Evolutionary conservation across 140 eudicot species (phyloP).

Genomic region (Cichorium intybus): DNA sequence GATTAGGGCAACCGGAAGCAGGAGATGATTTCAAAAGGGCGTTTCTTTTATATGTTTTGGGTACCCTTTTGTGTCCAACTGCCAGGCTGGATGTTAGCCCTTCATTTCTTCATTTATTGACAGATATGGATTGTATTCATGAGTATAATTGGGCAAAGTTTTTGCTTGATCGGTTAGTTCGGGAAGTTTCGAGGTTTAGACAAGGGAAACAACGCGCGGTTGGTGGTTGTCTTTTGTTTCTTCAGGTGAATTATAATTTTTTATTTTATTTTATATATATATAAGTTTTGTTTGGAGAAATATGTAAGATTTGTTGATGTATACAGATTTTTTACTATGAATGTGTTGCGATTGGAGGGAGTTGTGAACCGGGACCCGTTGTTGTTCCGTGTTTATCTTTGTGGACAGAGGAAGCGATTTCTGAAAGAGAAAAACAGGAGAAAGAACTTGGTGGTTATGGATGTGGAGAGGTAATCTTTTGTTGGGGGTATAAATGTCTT

Average conservation of each 20-base stretch:
- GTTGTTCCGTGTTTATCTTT: constrained; percentile 65
- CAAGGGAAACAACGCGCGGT: constrained; percentile 90
- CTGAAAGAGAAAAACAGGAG: constrained; percentile 80
- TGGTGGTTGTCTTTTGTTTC: constrained; percentile 86
- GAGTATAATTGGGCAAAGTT: constrained; percentile 85
- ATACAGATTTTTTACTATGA: constrained; percentile 72
- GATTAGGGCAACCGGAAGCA: constrained; percentile 64
- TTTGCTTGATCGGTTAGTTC: constrained; percentile 77
- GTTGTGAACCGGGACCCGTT: constrained; percentile 54
- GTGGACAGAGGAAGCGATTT: constrained; percentile 86
- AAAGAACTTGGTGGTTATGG: constrained; percentile 87
- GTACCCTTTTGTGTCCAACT: constrained; percentile 81
- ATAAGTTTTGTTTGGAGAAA: neutral
- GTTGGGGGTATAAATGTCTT: neutral
- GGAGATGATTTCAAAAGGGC: constrained; percentile 84
- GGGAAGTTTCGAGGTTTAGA: constrained; percentile 79
- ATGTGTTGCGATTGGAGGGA: constrained; percentile 72
- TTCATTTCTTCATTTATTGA: constrained; percentile 68
- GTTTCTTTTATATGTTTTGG: constrained; percentile 65
- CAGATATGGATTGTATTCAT: constrained; percentile 68
- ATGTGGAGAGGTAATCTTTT: constrained; percentile 62
- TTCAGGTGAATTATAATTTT: constrained; percentile 48
- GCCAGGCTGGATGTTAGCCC: constrained; percentile 90
- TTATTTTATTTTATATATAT: constrained; percentile 2
- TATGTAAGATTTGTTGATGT: neutral